Base-by-base conservation (phyloP, 2,329 filamentous ascomycete species). In the Fusarium drepaniforme region DNA sequence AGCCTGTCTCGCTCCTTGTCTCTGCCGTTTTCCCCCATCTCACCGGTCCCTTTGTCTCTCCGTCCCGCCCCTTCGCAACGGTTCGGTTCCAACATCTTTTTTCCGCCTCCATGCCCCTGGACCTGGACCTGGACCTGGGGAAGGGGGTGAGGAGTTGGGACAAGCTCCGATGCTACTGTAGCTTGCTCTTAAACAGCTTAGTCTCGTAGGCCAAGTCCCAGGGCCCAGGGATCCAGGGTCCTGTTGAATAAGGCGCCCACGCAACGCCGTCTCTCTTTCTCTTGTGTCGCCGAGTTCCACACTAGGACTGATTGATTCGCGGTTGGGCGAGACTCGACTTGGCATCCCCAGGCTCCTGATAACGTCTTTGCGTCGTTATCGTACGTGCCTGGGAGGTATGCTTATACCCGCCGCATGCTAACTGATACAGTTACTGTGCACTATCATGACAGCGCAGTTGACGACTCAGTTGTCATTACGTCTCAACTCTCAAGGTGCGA, bases 141-240 rank as follows among this genome's bases (percentile, higher is more conserved):
- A 67, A 67, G 77, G 74, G 68, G 65, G 72, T 73, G 68, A 72
- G 58, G 60, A 51, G 72, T 60, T 75, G 51, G 49, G 67, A 74
- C 69, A 56, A 70, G 61, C 69, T 73, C 60, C 68, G 57, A 72
- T 72, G 68, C 61, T 75, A 56, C 49, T 42, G 49, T 56, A 64
- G 60, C 64, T 72, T 66, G 56, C 72, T 75, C 72, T 66, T 51
- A 73, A 68, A 33, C 37, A 56, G 62, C 70, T 51, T 75, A 71
- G 74, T 67, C 37, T 30, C 33, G 33, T 51, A 42, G 62, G 30
- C 59, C 66, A 37, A 53, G 60, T 56, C 51, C 63, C 21, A 64
- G 60, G 58, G 51, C 42, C 35, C 57, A 71, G 66, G 64, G 67
- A 64, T 66, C 75, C 75, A 70, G 68, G 66, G 71, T 77, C 37